phyloP scores from a whole-genome alignment of 2,329 filamentous ascomycete genomes.

The Coniochaeta sp. region DNA sequence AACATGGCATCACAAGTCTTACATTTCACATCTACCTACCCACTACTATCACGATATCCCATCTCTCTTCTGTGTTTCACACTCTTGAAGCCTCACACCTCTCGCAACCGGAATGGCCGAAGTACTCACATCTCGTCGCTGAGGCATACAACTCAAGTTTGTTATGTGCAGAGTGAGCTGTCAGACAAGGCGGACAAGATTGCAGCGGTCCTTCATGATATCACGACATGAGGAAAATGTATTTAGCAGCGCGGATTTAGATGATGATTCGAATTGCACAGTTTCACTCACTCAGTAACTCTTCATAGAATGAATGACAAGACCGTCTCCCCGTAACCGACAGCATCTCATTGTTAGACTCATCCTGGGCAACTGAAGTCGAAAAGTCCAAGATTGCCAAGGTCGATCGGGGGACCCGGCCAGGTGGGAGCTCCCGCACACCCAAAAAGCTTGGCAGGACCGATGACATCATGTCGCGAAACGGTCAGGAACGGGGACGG shows the following conservation, averaged over 20 bases:
- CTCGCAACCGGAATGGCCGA: neutral
- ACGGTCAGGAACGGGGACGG: neutral
- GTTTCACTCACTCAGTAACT: neutral
- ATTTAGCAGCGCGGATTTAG: neutral
- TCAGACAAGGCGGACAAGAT: neutral
- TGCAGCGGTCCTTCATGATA: neutral
- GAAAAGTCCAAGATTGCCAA: neutral
- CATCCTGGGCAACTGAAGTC: neutral
- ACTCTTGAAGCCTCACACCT: neutral
- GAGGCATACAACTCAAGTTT: no score
- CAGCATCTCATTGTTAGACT: neutral
- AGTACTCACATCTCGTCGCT: neutral
- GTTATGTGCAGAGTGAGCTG: neutral
- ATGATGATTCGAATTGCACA: neutral
- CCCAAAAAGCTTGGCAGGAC: neutral
- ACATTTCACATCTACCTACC: no score
- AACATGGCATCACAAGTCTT: no score
- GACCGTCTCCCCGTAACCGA: neutral
- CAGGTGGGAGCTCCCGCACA: neutral
- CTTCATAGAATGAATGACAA: no score
- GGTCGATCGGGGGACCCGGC: neutral
- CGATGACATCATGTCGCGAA: neutral
- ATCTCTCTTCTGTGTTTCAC: no score
- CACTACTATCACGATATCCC: no score
- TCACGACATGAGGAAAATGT: neutral